phyloP scores from a whole-genome alignment of 345 rosid genomes.

The Orychophragmus violaceus region DNA sequence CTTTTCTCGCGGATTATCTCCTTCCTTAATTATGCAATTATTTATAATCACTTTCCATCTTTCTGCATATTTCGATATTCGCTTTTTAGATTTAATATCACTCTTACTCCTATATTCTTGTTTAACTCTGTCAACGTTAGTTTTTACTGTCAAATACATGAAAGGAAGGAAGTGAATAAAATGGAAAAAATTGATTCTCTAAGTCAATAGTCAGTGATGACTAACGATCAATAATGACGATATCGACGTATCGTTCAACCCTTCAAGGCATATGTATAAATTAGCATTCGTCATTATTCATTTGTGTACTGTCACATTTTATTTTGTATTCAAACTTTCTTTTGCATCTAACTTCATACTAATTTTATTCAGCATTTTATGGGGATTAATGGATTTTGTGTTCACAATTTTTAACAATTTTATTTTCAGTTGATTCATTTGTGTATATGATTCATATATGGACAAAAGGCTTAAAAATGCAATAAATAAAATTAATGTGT shows the following conservation, averaged over 20 bases:
- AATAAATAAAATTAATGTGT: background rate
- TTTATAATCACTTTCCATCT: background rate
- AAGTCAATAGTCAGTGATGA: conserved; percentile 6
- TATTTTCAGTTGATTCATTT: background rate
- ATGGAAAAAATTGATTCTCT: background rate
- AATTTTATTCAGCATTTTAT: too few relatives aligned
- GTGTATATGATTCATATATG: too few relatives aligned
- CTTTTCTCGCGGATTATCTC: conserved; percentile 30
- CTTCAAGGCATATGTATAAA: background rate
- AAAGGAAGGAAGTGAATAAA: background rate
- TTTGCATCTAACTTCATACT: too few relatives aligned
- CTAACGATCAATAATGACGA: background rate
- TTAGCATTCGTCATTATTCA: background rate
- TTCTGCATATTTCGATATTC: conserved; percentile 8
- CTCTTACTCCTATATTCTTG: background rate
- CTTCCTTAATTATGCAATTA: conserved; percentile 20
- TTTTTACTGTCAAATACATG: background rate
- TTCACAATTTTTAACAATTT: too few relatives aligned
- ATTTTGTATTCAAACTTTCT: too few relatives aligned
- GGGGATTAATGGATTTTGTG: too few relatives aligned
- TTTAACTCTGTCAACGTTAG: background rate
- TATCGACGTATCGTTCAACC: background rate
- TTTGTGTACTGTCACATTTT: background rate
- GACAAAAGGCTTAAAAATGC: too few relatives aligned
- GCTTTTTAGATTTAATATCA: background rate